Conservation (phyloP, 2,329 filamentous ascomycete genomes). For the Stenocarpella maydis region DNA sequence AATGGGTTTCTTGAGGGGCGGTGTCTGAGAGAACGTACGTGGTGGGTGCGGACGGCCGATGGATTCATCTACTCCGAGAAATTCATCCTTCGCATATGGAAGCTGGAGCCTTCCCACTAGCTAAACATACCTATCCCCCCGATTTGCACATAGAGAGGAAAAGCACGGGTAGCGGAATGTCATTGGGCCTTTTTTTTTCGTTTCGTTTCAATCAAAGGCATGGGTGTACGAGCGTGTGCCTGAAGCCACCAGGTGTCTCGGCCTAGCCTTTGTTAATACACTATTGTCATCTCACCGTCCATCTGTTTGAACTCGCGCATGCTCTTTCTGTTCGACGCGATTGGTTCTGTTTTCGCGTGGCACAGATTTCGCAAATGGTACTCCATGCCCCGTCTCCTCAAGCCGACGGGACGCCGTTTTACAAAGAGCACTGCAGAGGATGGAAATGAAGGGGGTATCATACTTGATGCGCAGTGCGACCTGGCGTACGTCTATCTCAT, state of each 20-base stretch:
- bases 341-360: neutral
- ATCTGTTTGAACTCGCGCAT: neutral
- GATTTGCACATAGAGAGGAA: conserved; percentile 24
- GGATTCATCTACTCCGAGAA: conserved; percentile 6
- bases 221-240: neutral
- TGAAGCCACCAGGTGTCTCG: neutral
- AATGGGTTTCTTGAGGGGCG: conserved; percentile 31
- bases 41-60: neutral
- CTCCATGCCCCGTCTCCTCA: neutral
- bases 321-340: neutral
- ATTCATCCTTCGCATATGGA: neutral
- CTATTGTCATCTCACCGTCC: neutral
- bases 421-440: neutral
- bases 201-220: neutral
- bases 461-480: neutral
- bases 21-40: neutral
- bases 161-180: conserved; percentile 21
- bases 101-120: conserved; percentile 9
- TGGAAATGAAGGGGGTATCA: neutral
- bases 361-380: no score
- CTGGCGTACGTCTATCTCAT: neutral
- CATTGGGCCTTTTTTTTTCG: neutral
- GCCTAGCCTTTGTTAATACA: conserved; percentile 17
- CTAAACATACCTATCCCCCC: conserved; percentile 2
- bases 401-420: neutral